Evolutionary conservation across 176 grass and related monocot genomes (phyloP), one percentile per base, ranked within the genome.

Genomic region (maize (Zea mays)): DNA sequence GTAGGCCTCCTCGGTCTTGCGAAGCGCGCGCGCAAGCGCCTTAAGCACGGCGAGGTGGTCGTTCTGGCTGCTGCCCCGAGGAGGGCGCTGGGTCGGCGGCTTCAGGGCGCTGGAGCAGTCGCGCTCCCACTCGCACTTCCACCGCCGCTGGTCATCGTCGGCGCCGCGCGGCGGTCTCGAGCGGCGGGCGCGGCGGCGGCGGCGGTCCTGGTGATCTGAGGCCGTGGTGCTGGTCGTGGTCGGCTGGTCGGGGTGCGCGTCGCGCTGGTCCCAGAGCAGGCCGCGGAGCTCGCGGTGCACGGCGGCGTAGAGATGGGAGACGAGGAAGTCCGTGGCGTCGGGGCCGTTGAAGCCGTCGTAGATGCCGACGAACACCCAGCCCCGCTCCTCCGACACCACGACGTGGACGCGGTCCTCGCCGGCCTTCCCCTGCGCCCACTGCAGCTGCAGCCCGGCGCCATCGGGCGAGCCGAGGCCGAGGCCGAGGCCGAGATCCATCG

Each of bases 331-430:
- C 14, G 96, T 99, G 62, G 96, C 96, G 65, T 99, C 96, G n/a
- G 96, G 96, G 21, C 96, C 96, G 44, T 99, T 99, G 85, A 99
- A 99, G 33, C 96, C 96, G 33, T 99, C 96, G 37, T 99, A 99
- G 82, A 99, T 95, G 5, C 96, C 96, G 80, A 99, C 90, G 73
- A 99, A 99, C 47, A 99, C 90, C 96, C 96, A 99, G 10, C 88
- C 83, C 3, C 89, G 79, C 69, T 95, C 92, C 65, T 95, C 96
- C 17, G 92, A 99, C 37, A 99, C 92, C 2, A 99, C 92, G 74
- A 99, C 56, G 66, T 94, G 91, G 62, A 95, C 85, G 46, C 96
- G 83, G 81, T 99, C 96, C 84, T 99, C 96, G 47, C 96, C 96
- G 56, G 96, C 96, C 67, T 90, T 95, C 1, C 96, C 96, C 70